Evolutionary conservation across 2,329 filamentous ascomycete genomes (phyloP), one percentile per base, ranked within the genome.

Genomic region (Diaporthe vaccinii): DNA sequence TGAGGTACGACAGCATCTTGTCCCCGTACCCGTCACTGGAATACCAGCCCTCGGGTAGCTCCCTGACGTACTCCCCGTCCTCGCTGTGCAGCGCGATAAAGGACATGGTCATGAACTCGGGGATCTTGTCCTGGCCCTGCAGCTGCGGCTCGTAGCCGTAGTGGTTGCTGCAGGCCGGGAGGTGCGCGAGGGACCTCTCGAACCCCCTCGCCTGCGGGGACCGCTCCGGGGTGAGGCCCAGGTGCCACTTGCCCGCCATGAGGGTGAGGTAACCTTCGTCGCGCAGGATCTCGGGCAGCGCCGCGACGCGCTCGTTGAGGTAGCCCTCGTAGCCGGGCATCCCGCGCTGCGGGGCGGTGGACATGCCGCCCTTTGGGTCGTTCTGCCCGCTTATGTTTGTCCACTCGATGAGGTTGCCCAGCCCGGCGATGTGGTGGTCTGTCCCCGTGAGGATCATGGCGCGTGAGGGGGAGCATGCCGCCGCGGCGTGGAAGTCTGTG

Each of bases 361-460:
- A 77, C 76, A 76, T 77, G 67, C 49, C 62, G 31, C 76, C 76
- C 6, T 73, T 76, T 36, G 76, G 76, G 59, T 76, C 76, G 70
- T 77, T 83, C 74, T 83, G 82, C 4, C 80, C 81, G 10, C 81
- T 82, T 59, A 82, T 78, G 71, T 83, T 82, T 57, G 74, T 75
- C 75, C 75, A 91, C 82, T 91, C 89, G 77, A 89, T 86, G 73
- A 92, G 81, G 75, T 91, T 90, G 2, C 90, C 91, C 3, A 92
- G 84, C 1, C 91, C 88, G 14, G 88, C 87, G 74, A 90, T 89
- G 79, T 90, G 90, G 78, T 92, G 87, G 78, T 92, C 90, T 0
- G 91, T 92, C 5, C 91, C 91, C 0, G 90, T 92, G 86, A 93
- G 89, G 78, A 93, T 87, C 91, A 93, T 93, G 25, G 91, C 89